Percentiles rank a stretch among this genome's conserved stretches.
Conservation (phyloP, 352 stramenopile species). For the Globisporangium paroecandrum region DNA sequence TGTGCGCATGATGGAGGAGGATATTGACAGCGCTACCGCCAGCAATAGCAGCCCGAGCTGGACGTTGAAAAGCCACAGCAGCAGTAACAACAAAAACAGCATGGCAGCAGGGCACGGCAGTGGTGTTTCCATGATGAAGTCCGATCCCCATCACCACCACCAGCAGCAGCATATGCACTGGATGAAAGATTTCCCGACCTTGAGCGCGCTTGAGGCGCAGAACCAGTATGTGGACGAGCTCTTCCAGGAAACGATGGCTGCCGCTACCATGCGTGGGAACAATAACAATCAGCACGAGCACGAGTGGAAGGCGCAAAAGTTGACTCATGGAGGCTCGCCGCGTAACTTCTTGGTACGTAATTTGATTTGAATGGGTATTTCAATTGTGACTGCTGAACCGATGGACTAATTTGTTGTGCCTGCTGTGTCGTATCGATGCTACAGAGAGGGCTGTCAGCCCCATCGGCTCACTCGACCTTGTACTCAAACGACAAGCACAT, state of each 20-base stretch:
- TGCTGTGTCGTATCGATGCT: background rate
- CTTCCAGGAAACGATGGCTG: conserved; percentile 18
- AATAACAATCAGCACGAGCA: conserved; percentile 6
- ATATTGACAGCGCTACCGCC: background rate
- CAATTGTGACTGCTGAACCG: no score
- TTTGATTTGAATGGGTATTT: background rate
- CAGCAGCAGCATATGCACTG: conserved; percentile 13
- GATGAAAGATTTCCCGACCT: conserved; percentile 17
- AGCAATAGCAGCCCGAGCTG: conserved; percentile 5
- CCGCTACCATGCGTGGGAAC: conserved; percentile 11
- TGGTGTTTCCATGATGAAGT: background rate
- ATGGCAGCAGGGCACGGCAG: background rate
- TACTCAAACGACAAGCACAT: background rate
- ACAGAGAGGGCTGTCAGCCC: conserved; percentile 3
- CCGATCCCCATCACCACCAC: background rate
- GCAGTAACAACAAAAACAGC: background rate
- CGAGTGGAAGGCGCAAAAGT: background rate
- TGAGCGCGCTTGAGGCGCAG: conserved; percentile 10
- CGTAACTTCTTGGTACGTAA: conserved; percentile 4
- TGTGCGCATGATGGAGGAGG: conserved; percentile 7
- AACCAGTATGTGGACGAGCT: conserved; percentile 27
- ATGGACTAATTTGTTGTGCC: background rate
- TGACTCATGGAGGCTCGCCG: background rate
- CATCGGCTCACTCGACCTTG: background rate
- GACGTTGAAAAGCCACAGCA: background rate